Percentiles rank a stretch among this genome's conserved stretches.
Conservation (phyloP, 2,329 filamentous ascomycete genomes). For the Exophiala phaeomuriformis region DNA sequence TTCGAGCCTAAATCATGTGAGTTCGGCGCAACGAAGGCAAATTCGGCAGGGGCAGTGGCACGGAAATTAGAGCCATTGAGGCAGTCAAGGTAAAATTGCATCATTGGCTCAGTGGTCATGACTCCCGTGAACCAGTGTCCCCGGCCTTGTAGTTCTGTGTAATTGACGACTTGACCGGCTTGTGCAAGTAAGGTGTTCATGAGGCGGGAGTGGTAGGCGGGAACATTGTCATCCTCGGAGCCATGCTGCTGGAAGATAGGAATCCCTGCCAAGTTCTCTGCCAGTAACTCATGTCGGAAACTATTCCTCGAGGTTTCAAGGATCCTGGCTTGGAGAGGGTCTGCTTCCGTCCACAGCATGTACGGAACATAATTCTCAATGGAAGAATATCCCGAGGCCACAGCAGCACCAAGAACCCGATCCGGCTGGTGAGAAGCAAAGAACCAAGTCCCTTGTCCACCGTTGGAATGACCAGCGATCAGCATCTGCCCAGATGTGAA, state of each 20-base stretch:
- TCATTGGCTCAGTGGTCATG: constrained; percentile 46
- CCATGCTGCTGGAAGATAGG: constrained; percentile 53
- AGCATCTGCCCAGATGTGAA: constrained; percentile 45
- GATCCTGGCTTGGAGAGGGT: constrained; percentile 44
- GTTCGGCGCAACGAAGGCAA: constrained; percentile 46
- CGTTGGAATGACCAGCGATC: constrained; percentile 53
- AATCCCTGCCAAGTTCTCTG: constrained; percentile 46
- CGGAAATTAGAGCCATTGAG: constrained; percentile 25
- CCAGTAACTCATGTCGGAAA: constrained; percentile 51
- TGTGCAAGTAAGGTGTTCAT: constrained; percentile 46
- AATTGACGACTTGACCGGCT: constrained; percentile 38
- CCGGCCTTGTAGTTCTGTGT: constrained; percentile 44
- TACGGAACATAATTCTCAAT: constrained; percentile 55
- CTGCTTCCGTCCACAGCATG: constrained; percentile 48
- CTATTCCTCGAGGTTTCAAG: constrained; percentile 45
- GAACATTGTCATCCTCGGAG: constrained; percentile 51
- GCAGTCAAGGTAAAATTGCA: constrained; percentile 42
- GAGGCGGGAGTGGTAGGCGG: constrained; percentile 50
- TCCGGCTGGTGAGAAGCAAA: constrained; percentile 50
- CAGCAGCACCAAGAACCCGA: constrained; percentile 49
- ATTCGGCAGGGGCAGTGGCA: constrained; percentile 31
- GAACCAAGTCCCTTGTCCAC: constrained; percentile 55
- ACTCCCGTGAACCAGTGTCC: constrained; percentile 51
- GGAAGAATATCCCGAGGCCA: constrained; percentile 53
- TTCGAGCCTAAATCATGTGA: constrained; percentile 48